Percentiles rank a stretch among this genome's conserved stretches.
Conservation (phyloP, 257 asterid genomes). For the Marsdenia floribunda region DNA sequence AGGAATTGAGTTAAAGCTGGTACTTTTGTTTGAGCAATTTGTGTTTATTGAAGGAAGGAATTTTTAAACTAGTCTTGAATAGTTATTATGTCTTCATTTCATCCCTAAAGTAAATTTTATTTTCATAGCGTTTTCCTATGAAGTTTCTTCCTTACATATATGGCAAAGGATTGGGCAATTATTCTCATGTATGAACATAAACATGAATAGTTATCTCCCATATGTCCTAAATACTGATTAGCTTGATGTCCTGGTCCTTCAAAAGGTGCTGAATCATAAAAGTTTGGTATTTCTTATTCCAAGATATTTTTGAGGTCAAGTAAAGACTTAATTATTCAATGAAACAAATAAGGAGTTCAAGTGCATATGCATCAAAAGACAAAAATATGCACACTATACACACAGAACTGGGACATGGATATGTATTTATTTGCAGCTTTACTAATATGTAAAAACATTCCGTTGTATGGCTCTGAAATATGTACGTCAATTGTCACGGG, state of each 20-base stretch:
- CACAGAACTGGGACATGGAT: background rate
- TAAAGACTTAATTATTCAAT: background rate
- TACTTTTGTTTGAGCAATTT: background rate
- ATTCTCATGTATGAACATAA: conserved; percentile 1
- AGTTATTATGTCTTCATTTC: conserved; percentile 1
- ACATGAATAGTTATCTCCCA: background rate
- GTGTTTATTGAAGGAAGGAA: background rate
- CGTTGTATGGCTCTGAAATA: background rate
- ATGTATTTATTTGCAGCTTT: too few relatives aligned
- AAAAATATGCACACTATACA: background rate
- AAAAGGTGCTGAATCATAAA: background rate
- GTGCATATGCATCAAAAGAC: background rate
- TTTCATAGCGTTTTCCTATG: background rate
- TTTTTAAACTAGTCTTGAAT: background rate
- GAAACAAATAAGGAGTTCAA: background rate
- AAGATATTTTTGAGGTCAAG: background rate
- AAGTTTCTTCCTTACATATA: background rate
- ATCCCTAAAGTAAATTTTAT: background rate
- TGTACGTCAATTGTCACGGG: background rate
- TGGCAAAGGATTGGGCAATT: background rate
- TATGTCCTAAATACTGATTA: background rate
- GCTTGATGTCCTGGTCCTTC: background rate
- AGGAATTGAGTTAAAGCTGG: background rate
- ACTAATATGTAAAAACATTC: background rate
- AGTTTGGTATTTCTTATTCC: background rate